Percentiles rank a stretch among this genome's conserved stretches.
Evolutionary conservation across 768 basidiomycete species (phyloP).

Genomic region (Hemileccinum impolitum): DNA sequence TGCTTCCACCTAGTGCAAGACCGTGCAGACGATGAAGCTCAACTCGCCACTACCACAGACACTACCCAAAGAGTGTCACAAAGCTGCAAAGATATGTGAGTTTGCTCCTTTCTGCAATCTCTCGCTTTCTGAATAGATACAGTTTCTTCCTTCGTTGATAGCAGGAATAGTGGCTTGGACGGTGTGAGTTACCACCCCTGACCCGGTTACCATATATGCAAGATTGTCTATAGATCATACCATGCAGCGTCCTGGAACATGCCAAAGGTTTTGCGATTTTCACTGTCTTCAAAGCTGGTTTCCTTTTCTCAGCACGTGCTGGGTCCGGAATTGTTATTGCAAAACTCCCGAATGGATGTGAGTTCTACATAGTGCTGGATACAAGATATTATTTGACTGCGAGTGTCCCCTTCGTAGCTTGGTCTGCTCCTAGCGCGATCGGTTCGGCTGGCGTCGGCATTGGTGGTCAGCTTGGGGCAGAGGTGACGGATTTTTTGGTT

Average conservation of each 20-base stretch:
- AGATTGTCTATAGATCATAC: slow-evolving; percentile 43
- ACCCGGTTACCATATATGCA: background rate
- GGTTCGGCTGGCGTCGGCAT: slow-evolving; percentile 89
- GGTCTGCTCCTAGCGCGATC: slow-evolving; percentile 95
- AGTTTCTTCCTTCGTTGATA: slow-evolving; percentile 86
- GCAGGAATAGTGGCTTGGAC: slow-evolving; percentile 79
- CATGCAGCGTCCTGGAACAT: slow-evolving; percentile 49
- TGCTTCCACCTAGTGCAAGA: background rate
- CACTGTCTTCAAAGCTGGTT: slow-evolving; percentile 73
- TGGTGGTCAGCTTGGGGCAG: slow-evolving; percentile 79
- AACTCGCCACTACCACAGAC: slow-evolving; percentile 48
- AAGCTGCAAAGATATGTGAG: slow-evolving; percentile 85
- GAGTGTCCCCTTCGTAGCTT: slow-evolving; percentile 62
- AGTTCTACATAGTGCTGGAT: slow-evolving; percentile 30
- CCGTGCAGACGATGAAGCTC: slow-evolving; percentile 39
- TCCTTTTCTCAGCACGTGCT: slow-evolving; percentile 71
- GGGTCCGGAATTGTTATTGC: slow-evolving; percentile 89
- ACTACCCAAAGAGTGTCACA: slow-evolving; percentile 79
- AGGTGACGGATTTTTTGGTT: slow-evolving; percentile 89
- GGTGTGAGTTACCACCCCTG: slow-evolving; percentile 43
- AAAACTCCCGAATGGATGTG: slow-evolving; percentile 74
- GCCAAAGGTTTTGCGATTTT: slow-evolving; percentile 87
- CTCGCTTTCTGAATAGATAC: slow-evolving; percentile 3
- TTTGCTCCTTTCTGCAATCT: background rate
- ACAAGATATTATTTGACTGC: background rate